Conservation (phyloP, 805 yeast genomes). For the Candida fluviatilis region DNA sequence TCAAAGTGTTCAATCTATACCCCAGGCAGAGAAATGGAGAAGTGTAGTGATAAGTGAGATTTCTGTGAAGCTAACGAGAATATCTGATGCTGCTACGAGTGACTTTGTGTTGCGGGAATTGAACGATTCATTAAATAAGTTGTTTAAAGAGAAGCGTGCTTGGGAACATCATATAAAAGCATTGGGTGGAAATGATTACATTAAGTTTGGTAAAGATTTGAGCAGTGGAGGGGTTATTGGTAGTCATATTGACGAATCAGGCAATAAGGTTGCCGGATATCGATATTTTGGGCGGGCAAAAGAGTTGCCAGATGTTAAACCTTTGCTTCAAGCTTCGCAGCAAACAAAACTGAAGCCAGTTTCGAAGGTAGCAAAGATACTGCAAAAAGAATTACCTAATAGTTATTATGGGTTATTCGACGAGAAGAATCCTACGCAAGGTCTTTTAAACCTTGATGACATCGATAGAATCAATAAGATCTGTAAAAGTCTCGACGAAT, state of each 20-base stretch:
- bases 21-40: slow-evolving; percentile 73
- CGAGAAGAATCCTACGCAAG: slow-evolving; percentile 11
- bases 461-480: slow-evolving; percentile 9
- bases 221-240: slow-evolving; percentile 12
- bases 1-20: slow-evolving; percentile 46
- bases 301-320: slow-evolving; percentile 67
- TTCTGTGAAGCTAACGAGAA: slow-evolving; percentile 51
- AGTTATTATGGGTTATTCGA: slow-evolving; percentile 44
- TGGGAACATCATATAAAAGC: slow-evolving; percentile 76
- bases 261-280: slow-evolving; percentile 45
- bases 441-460: slow-evolving; percentile 1
- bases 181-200: slow-evolving; percentile 72
- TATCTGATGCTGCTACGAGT: slow-evolving; percentile 55
- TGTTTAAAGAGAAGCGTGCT: slow-evolving; percentile 60
- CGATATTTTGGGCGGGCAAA: slow-evolving; percentile 81
- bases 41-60: slow-evolving; percentile 60
- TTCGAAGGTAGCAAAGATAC: slow-evolving; percentile 1
- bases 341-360: background rate
- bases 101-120: slow-evolving; percentile 64
- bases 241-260: slow-evolving; percentile 10
- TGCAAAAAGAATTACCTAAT: slow-evolving; percentile 4
- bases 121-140: slow-evolving; percentile 68
- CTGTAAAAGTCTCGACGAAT: slow-evolving; percentile 10
- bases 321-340: slow-evolving; percentile 13
- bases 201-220: slow-evolving; percentile 24